These are phyloP conservation scores for Picea glauca DNA, from an alignment of 75 land plant genomes.

Conservation along the genomic window DNA sequence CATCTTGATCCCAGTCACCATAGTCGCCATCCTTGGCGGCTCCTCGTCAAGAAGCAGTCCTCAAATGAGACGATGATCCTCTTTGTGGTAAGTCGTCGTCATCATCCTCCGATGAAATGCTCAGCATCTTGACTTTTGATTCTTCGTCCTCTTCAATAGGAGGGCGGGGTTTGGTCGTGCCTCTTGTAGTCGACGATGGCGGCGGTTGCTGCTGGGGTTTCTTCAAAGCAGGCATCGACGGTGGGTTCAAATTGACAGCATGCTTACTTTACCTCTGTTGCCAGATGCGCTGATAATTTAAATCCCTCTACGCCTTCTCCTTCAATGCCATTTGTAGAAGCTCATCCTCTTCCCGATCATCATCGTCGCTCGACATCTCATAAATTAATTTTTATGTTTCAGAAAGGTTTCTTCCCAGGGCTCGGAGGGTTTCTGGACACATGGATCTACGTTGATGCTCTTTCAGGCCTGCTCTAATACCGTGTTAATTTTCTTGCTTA, in stretches of 20 bases:
- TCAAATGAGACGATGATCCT: constrained; percentile 1
- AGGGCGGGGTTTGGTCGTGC: not conserved
- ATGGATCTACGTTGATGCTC: too few relatives aligned
- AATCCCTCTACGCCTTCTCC: constrained; percentile 72
- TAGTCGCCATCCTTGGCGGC: constrained; percentile 10
- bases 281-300: constrained; percentile 33
- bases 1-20: constrained; percentile 41
- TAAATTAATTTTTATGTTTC: too few relatives aligned
- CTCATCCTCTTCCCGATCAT: too few relatives aligned
- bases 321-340: constrained; percentile 75
- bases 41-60: constrained; percentile 10
- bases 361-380: too few relatives aligned
- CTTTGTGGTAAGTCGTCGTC: constrained; percentile 24
- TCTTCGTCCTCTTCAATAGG: constrained; percentile 78
- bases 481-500: too few relatives aligned
- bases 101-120: constrained; percentile 96
- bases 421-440: too few relatives aligned
- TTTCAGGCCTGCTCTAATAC: too few relatives aligned
- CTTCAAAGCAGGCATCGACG: constrained; percentile 15
- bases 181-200: not conserved
- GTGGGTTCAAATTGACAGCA: constrained; percentile 41
- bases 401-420: too few relatives aligned
- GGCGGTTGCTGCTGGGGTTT: constrained; percentile 9
- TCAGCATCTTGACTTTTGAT: constrained; percentile 89
- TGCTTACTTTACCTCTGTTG: constrained; percentile 26